These are phyloP conservation scores for Jimgerdemannia lactiflua DNA, from an alignment of 192 early-diverging fungal species.

Conservation along the genomic window DNA sequence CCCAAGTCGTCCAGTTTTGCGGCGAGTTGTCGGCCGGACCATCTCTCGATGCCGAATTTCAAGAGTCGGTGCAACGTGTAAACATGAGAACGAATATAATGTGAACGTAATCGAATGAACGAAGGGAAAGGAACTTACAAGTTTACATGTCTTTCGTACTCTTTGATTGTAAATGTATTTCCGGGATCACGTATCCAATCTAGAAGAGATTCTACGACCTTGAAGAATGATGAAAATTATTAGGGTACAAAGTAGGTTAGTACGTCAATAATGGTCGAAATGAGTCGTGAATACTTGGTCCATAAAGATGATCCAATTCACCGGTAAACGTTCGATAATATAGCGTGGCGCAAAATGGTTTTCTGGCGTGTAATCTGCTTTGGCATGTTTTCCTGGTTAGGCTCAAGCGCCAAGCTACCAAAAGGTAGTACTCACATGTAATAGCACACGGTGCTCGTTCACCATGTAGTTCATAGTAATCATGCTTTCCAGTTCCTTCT, in stretches of 20 bases:
- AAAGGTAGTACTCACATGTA: slow-evolving; percentile 15
- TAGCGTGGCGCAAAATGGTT: too few species aligned
- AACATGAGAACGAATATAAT: neutral
- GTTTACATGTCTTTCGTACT: slow-evolving; percentile 18
- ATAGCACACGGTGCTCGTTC: slow-evolving; percentile 15
- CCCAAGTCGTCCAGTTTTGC: slow-evolving; percentile 9
- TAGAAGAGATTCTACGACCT: slow-evolving; percentile 12
- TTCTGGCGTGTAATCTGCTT: too few species aligned
- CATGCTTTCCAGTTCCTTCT: slow-evolving; percentile 32
- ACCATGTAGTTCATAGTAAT: slow-evolving; percentile 8
- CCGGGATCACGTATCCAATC: slow-evolving; percentile 19
- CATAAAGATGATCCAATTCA: neutral
- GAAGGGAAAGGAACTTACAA: slow-evolving; percentile 5
- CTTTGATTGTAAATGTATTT: slow-evolving; percentile 8
- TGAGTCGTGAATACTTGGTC: neutral
- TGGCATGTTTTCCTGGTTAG: neutral
- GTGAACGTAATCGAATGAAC: neutral
- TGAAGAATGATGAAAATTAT: neutral
- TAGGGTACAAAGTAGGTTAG: neutral
- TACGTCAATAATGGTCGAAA: neutral
- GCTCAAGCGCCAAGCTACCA: neutral
- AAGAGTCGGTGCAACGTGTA: neutral
- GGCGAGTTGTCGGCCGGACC: slow-evolving; percentile 21
- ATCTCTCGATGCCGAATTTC: slow-evolving; percentile 1
- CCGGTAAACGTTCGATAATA: too few species aligned